Evolutionary conservation across 2,329 filamentous ascomycete genomes (phyloP), one percentile per base, ranked within the genome.

Genomic region (Juglanconis juglandina): DNA sequence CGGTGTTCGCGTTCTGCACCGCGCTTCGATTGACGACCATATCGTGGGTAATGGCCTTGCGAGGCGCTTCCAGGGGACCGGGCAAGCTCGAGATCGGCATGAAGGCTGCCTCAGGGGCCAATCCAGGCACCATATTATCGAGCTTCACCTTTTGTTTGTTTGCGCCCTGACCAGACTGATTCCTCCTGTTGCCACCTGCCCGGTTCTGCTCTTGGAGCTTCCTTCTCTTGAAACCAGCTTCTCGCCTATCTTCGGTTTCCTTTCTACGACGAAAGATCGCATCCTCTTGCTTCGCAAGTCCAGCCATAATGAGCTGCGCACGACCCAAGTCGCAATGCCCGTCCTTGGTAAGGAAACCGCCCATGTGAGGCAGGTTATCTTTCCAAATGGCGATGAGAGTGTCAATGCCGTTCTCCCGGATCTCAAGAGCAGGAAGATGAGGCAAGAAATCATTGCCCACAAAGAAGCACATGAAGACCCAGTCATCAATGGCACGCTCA

Each of bases 391-490:
- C 89, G 66, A 93, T 96, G 59, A 99, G 81, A 1, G 93, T 96
- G 71, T 99, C 94, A 70, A 99, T 99, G 53, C 94, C 94, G 72
- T 97, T 93, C 71, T 99, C 95, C 63, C 95, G 87, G 72, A 99
- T 98, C 73, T 98, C 95, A 61, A 99, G 82, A 69, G 94, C 96
- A n/a, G 95, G 95, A 61, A 99, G 80, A 81, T 99, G 95, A 54
- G 95, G 95, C 67, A 99, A 78, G 77, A 99, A 99, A 79, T 99
- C 96, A 75, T 99, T 99, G 66, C 94, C 94, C 59, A 98, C 94
- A 72, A 98, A 98, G 78, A 96, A 98, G 77, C 94, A 98, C 87
- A 98, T 95, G 74, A 98, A 98, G 13, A 98, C 92, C 95, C 94
- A 98, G 72, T 98, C 94, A 74, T 98, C 95, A 61, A 98, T 85